These are phyloP conservation scores for Oidiodendron maius DNA, from an alignment of 495 filamentous ascomycete species.

Conservation along the genomic window DNA sequence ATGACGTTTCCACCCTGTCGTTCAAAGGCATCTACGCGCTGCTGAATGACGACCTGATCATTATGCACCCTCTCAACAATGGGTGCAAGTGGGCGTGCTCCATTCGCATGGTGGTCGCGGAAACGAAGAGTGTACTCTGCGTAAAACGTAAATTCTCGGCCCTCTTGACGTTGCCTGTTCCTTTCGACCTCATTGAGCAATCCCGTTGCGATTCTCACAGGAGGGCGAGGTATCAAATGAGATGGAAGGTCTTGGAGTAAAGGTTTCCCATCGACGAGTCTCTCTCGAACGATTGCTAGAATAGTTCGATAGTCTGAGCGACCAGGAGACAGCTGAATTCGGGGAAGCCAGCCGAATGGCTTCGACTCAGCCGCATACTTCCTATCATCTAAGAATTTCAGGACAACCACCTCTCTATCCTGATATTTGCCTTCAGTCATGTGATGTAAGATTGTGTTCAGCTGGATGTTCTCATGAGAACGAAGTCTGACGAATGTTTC, in stretches of 20 bases:
- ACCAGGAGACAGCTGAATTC: background rate
- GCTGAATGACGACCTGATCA: background rate
- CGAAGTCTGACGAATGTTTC: slow-evolving; percentile 13
- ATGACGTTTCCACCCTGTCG: slow-evolving; percentile 8
- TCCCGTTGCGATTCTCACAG: too few species aligned
- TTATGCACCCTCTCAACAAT: too few species aligned
- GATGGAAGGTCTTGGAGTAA: background rate
- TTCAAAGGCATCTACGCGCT: slow-evolving; percentile 1
- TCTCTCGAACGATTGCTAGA: slow-evolving; percentile 14
- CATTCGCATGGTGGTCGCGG: background rate
- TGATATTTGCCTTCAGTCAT: background rate
- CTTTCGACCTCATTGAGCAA: too few species aligned
- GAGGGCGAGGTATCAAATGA: background rate
- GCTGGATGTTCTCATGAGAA: background rate
- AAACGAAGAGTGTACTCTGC: slow-evolving; percentile 13
- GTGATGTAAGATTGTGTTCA: slow-evolving; percentile 7
- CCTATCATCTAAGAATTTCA: slow-evolving; percentile 15
- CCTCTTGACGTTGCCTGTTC: too few species aligned
- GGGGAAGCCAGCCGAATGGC: slow-evolving; percentile 3
- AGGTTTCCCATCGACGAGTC: slow-evolving; percentile 13
- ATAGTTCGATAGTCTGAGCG: slow-evolving; percentile 1
- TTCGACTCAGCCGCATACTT: slow-evolving; percentile 6
- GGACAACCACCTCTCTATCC: slow-evolving; percentile 15
- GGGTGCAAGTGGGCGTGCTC: too few species aligned
- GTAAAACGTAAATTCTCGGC: slow-evolving; percentile 13